A percentile compares a stretch with the other conserved stretches of the same genome.
Evolutionary conservation across 2,329 filamentous ascomycete genomes (phyloP).

Genomic region (Tolypocladium endophyticum): DNA sequence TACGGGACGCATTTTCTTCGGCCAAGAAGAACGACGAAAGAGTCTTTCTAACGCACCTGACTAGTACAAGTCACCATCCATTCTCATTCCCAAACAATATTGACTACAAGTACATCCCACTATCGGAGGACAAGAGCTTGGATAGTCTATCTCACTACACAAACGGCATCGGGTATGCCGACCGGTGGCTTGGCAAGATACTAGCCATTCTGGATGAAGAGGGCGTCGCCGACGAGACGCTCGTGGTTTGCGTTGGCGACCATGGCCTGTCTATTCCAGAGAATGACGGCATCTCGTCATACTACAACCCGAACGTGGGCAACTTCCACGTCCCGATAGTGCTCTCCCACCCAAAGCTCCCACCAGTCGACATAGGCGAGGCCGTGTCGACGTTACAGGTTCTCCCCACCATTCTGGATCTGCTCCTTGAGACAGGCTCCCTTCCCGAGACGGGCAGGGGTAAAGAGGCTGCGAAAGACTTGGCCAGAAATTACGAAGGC

Average conservation of each 20-base stretch:
- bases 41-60: slow-evolving; percentile 22
- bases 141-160: slow-evolving; percentile 20
- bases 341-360: slow-evolving; percentile 22
- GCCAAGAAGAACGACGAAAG: slow-evolving; percentile 19
- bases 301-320: slow-evolving; percentile 21
- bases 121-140: slow-evolving; percentile 12
- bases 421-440: slow-evolving; percentile 21
- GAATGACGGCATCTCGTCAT: slow-evolving; percentile 19
- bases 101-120: slow-evolving; percentile 12
- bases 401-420: slow-evolving; percentile 22
- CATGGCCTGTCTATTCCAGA: slow-evolving; percentile 22
- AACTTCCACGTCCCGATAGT: slow-evolving; percentile 23
- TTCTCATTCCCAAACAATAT: slow-evolving; percentile 15
- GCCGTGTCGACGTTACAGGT: slow-evolving; percentile 21
- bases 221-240: slow-evolving; percentile 19
- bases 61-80: slow-evolving; percentile 24
- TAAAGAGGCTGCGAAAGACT: slow-evolving; percentile 15
- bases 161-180: slow-evolving; percentile 20
- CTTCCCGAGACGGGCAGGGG: slow-evolving; percentile 11
- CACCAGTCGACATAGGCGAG: slow-evolving; percentile 18
- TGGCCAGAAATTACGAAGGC: slow-evolving; percentile 22
- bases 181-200: slow-evolving; percentile 21
- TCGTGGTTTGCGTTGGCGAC: slow-evolving; percentile 20
- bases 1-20: slow-evolving; percentile 16
- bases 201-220: slow-evolving; percentile 18